These are phyloP conservation scores for Aureococcus anophagefferens DNA, from an alignment of 108 stramenopile genomes.

Conservation along the genomic window DNA sequence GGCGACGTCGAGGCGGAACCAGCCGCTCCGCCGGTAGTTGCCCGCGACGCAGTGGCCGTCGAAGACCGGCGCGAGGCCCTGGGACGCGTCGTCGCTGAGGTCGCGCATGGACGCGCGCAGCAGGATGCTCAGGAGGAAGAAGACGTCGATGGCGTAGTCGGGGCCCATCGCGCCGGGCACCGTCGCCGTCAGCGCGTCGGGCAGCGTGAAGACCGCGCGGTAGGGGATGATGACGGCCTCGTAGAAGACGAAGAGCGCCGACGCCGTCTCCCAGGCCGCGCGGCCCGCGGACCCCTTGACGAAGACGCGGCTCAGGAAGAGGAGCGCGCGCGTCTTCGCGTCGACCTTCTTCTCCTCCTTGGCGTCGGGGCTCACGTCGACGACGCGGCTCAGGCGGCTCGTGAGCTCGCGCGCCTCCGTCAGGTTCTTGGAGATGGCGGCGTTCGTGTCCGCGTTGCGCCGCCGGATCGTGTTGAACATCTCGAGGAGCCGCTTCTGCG, in stretches of 20 bases:
- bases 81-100: too few species aligned
- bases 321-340: background rate
- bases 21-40: background rate
- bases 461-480: constrained; percentile 27
- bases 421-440: constrained; percentile 33
- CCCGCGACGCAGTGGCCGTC: background rate
- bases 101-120: background rate
- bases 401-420: constrained; percentile 10
- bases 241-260: constrained; percentile 24
- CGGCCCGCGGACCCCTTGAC: constrained; percentile 5
- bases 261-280: constrained; percentile 32
- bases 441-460: constrained; percentile 31
- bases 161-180: constrained; percentile 4
- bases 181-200: background rate
- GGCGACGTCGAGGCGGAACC: constrained; percentile 28
- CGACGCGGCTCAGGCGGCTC: constrained; percentile 32
- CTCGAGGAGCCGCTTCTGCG: constrained; percentile 30
- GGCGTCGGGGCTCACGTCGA: constrained; percentile 3
- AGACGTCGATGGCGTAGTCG: constrained; percentile 32
- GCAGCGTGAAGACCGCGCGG: constrained; percentile 25
- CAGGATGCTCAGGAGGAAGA: constrained; percentile 37
- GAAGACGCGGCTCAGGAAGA: constrained; percentile 22
- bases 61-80: too few species aligned
- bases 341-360: background rate
- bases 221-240: constrained; percentile 19